Conservation (phyloP, 306 rosid genomes). For the Sphenostylis stenocarpa region DNA sequence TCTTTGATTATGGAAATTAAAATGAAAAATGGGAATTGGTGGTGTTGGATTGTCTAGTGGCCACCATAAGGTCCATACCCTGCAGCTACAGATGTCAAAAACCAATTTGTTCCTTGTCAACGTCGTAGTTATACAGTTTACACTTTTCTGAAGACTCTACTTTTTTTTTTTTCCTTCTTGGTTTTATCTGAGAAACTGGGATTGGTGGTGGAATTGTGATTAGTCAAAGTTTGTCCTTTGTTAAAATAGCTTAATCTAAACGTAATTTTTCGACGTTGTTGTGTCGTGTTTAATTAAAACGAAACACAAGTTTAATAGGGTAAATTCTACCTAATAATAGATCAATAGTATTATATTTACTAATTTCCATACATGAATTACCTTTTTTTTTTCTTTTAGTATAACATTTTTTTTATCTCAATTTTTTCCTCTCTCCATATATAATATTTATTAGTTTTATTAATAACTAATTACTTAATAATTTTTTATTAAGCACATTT, state of each 20-base stretch:
- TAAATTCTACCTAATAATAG: too few species aligned
- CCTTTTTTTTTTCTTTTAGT: too few species aligned
- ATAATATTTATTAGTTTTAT: too few species aligned
- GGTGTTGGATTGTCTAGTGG: not conserved
- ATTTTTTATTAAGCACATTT: too few species aligned
- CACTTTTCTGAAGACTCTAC: not conserved
- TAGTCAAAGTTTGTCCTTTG: not conserved
- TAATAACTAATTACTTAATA: too few species aligned
- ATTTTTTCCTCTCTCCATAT: too few species aligned
- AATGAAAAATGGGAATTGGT: not conserved
- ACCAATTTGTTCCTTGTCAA: not conserved
- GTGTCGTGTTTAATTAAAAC: too few species aligned
- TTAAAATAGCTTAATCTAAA: not conserved
- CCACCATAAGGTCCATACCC: not conserved
- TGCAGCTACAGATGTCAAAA: not conserved
- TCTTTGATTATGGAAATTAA: not conserved
- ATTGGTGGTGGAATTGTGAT: not conserved
- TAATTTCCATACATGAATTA: too few species aligned
- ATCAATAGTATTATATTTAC: too few species aligned
- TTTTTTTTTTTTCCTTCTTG: not conserved
- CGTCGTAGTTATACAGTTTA: not conserved
- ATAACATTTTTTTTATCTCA: too few species aligned
- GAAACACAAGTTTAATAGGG: too few species aligned
- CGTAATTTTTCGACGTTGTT: too few species aligned
- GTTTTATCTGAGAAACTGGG: not conserved